phyloP scores from a whole-genome alignment of 352 stramenopile genomes.

The Phytophthora hibernalis region DNA sequence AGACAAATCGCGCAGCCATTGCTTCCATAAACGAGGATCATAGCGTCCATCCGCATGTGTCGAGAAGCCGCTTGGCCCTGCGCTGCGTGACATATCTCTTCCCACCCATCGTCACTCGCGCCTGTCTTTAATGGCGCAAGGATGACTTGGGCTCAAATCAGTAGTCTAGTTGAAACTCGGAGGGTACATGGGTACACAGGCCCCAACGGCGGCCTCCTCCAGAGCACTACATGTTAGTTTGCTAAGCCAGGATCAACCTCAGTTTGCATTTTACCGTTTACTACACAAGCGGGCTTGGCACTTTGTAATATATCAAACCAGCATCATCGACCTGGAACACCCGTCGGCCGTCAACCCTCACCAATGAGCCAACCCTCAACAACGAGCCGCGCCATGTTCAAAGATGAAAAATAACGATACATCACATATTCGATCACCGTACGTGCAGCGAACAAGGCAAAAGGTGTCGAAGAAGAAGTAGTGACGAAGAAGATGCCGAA shows the following conservation, averaged over 20 bases:
- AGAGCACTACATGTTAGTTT: neutral
- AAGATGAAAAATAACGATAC: conserved; percentile 11
- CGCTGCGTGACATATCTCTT: no score
- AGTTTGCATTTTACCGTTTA: neutral
- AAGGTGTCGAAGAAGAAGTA: conserved; percentile 2
- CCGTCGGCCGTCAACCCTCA: neutral
- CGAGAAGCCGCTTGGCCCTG: no score
- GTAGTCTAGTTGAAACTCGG: no score
- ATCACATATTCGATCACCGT: conserved; percentile 1
- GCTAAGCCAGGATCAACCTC: neutral
- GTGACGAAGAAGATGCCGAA: conserved; percentile 16
- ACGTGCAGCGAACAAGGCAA: no score
- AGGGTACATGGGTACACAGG: no score
- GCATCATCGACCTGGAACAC: neutral
- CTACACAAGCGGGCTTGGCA: neutral
- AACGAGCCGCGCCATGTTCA: neutral
- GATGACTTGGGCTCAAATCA: no score
- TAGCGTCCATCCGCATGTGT: no score
- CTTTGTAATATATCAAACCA: neutral
- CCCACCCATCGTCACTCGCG: no score
- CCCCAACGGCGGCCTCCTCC: neutral
- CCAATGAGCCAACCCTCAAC: neutral
- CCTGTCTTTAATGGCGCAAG: no score
- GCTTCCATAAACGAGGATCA: no score
- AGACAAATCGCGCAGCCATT: no score